These are phyloP conservation scores for Ustilago xerochloae DNA, from an alignment of 1,284 basidiomycete species.

Conservation along the genomic window DNA sequence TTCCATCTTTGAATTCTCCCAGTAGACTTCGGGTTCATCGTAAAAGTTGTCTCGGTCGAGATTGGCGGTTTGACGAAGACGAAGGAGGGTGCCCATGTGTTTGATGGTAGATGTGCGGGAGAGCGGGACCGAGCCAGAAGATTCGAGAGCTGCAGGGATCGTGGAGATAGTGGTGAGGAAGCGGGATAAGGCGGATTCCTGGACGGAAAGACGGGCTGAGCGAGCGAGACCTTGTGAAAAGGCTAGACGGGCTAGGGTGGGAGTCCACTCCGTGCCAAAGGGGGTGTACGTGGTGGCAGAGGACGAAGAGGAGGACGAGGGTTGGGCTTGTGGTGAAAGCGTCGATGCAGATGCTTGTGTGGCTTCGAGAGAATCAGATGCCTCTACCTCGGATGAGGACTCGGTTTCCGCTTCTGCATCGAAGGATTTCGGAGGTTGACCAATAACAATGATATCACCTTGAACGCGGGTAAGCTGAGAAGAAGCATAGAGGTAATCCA, in stretches of 20 bases:
- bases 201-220: constrained; percentile 63
- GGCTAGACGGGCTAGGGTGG: constrained; percentile 58
- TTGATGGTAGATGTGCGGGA: constrained; percentile 60
- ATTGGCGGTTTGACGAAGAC: constrained; percentile 60
- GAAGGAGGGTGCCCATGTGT: constrained; percentile 63
- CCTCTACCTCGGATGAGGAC: background rate
- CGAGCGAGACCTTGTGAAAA: constrained; percentile 66
- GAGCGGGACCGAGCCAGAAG: constrained; percentile 59
- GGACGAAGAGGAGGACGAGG: background rate
- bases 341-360: background rate
- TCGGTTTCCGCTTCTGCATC: constrained; percentile 27
- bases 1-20: constrained; percentile 64
- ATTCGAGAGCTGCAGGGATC: constrained; percentile 56
- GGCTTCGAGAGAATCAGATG: background rate
- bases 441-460: constrained; percentile 65
- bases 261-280: constrained; percentile 54
- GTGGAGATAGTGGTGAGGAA: constrained; percentile 54
- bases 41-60: constrained; percentile 64
- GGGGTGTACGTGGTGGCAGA: constrained; percentile 12
- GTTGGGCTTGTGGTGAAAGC: background rate
- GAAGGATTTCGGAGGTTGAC: constrained; percentile 49
- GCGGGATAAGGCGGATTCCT: constrained; percentile 54
- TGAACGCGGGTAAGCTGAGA: constrained; percentile 60
- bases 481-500: constrained; percentile 61
- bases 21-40: constrained; percentile 66